Base-by-base conservation (phyloP, 805 yeast species). In the Candida michaelii region DNA sequence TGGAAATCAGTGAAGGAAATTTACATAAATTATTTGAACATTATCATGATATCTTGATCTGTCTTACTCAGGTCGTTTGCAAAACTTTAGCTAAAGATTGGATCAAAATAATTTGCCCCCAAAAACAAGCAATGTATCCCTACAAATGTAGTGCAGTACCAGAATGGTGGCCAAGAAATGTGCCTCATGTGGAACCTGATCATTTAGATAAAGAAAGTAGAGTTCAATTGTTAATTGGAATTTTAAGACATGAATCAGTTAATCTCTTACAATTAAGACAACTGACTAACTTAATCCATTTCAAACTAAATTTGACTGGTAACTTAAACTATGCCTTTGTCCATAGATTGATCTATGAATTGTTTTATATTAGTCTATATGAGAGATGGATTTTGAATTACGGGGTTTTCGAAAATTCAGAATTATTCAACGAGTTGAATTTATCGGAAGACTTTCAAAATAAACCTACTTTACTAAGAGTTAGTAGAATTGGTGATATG, bases 161-260 rank as follows among this genome's bases (percentile, higher is more conserved):
- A 0, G 52, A 55, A 4, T 84, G 90, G 90, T 85, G 93, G 93
- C 90, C 90, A 0, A 27, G 32, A 0, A 43, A 48, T 10, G 76
- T 82, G 1, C 64, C 77, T 27, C 91, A 85, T 59, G 69, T 66
- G 33, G 90, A 85, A 53, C 91, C 91, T 0, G 91, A 84, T 55
- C 91, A 85, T 60, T 62, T 85, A 44, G 71, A 67, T 44, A 84
- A 81, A 54, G 63, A 61, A 1, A 83, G 80, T 51, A 63, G 93
- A 41, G 52, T 83, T 14, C 54, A 53, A 4, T 59, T 85, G 17
- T 59, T 85, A 54, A 60, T 74, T 24, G 48, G 62, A 10, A 66
- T 80, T 10, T 38, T 70, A 5, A 41, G 33, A 48, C 49, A 40
- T 43, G 43, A 31, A 33, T 39, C 27, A 8, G 31, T 42, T 13